These are phyloP conservation scores for Hordeum vulgare DNA, from an alignment of 176 grass and related monocot species.

Conservation along the genomic window DNA sequence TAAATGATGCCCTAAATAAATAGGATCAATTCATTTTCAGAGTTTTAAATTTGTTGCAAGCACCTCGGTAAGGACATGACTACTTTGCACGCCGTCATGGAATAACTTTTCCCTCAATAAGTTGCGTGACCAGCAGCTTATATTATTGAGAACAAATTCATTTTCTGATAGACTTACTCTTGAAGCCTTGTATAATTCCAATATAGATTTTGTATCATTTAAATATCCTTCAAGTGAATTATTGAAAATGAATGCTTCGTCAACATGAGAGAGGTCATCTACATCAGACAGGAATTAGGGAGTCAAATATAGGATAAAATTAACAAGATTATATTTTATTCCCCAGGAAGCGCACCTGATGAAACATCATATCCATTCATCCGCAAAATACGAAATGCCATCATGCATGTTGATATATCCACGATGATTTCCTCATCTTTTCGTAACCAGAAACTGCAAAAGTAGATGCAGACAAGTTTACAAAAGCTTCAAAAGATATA, in stretches of 20 bases:
- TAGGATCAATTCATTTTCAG: background rate
- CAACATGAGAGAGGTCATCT: slow-evolving; percentile 52
- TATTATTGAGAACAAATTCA: slow-evolving; percentile 52
- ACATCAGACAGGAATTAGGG: background rate
- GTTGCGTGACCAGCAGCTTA: slow-evolving; percentile 53
- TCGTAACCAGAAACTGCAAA: slow-evolving; percentile 63
- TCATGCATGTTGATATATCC: slow-evolving; percentile 51
- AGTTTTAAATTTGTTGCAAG: background rate
- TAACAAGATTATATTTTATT: background rate
- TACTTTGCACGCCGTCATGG: slow-evolving; percentile 6
- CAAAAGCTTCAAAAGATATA: background rate
- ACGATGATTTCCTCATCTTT: slow-evolving; percentile 50
- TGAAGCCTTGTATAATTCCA: slow-evolving; percentile 82
- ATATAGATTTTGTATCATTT: slow-evolving; percentile 52
- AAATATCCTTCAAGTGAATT: slow-evolving; percentile 66
- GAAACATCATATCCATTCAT: slow-evolving; percentile 71
- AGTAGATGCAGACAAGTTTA: slow-evolving; percentile 4
- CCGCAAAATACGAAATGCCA: slow-evolving; percentile 66
- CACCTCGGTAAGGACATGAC: slow-evolving; percentile 31
- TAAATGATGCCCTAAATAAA: background rate
- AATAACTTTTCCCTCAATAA: slow-evolving; percentile 45
- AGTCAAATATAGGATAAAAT: background rate
- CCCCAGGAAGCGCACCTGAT: slow-evolving; percentile 32
- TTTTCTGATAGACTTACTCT: slow-evolving; percentile 44
- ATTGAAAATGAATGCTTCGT: slow-evolving; percentile 28